These are phyloP conservation scores for Trypanosomatidae sp. DNA, from an alignment of 208 protist species.

Conservation along the genomic window DNA sequence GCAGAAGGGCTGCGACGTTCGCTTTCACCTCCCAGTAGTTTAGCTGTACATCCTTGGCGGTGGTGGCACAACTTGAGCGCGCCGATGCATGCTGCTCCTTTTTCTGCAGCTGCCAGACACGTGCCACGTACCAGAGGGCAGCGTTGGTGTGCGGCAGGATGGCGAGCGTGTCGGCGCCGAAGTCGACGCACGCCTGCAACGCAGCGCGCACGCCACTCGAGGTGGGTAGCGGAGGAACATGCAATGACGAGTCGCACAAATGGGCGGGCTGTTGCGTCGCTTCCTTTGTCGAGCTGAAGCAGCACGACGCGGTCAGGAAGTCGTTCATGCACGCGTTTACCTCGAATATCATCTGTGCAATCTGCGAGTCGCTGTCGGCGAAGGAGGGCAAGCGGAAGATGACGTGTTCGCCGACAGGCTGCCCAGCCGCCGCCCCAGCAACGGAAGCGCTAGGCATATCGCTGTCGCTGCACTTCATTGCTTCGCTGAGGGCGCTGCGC, in stretches of 20 bases:
- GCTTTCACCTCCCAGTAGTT: slow-evolving; percentile 9
- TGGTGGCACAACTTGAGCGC: not conserved
- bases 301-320: slow-evolving; percentile 14
- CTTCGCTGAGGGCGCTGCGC: slow-evolving; percentile 1
- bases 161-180: slow-evolving; percentile 22
- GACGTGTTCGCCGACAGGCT: slow-evolving; percentile 13
- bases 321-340: slow-evolving; percentile 11
- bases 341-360: not conserved
- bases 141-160: slow-evolving; percentile 19
- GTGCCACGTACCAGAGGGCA: slow-evolving; percentile 13
- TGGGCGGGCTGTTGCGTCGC: not conserved
- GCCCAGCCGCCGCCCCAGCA: not conserved
- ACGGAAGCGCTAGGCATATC: not conserved
- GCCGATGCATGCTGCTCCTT: not conserved
- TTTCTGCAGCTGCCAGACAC: not conserved
- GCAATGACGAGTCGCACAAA: not conserved
- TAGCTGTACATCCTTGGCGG: slow-evolving; percentile 1
- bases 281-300: slow-evolving; percentile 4
- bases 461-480: not conserved
- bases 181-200: slow-evolving; percentile 23
- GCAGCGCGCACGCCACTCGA: slow-evolving; percentile 9
- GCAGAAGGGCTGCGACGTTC: slow-evolving; percentile 19
- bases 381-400: slow-evolving; percentile 18
- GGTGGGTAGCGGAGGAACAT: slow-evolving; percentile 3
- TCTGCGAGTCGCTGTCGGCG: not conserved